These are phyloP conservation scores for Pelagomonas calceolata DNA, from an alignment of 108 stramenopile species.

Conservation along the genomic window DNA sequence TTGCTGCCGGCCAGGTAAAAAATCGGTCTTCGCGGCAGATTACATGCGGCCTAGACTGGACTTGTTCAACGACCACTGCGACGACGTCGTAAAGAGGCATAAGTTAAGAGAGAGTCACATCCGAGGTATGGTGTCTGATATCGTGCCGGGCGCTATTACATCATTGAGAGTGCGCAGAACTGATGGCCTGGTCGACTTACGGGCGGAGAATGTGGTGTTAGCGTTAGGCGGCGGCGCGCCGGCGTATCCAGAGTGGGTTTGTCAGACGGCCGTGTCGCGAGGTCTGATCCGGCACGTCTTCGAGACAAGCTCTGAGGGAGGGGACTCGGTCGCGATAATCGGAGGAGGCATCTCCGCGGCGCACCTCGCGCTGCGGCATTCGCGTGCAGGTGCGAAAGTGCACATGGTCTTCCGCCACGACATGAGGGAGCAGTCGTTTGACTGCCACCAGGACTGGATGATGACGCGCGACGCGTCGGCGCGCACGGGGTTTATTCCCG, in stretches of 20 bases:
- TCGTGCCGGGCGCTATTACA: neutral
- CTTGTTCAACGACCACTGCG: constrained; percentile 22
- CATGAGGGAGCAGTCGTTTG: constrained; percentile 21
- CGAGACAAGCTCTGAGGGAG: neutral
- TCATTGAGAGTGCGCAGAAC: neutral
- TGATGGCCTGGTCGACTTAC: neutral
- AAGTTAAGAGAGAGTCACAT: neutral
- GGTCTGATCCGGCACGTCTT: neutral
- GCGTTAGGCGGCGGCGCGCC: constrained; percentile 16
- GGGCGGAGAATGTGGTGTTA: constrained; percentile 13
- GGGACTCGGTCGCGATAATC: constrained; percentile 6
- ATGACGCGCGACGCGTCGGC: constrained; percentile 6
- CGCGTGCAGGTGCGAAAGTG: neutral
- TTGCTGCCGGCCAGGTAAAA: neutral
- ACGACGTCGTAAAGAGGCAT: constrained; percentile 10
- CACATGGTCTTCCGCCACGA: constrained; percentile 16
- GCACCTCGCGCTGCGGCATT: constrained; percentile 13
- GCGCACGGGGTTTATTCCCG: constrained; percentile 4
- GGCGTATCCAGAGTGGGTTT: constrained; percentile 6
- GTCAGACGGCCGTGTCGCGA: neutral
- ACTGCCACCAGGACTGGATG: constrained; percentile 30
- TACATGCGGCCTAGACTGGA: constrained; percentile 16
- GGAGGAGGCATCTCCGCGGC: constrained; percentile 23
- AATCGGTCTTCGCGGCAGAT: constrained; percentile 1
- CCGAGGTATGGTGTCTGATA: constrained; percentile 4